phyloP scores from a whole-genome alignment of 345 rosid species.

The Lepidium aucheri region DNA sequence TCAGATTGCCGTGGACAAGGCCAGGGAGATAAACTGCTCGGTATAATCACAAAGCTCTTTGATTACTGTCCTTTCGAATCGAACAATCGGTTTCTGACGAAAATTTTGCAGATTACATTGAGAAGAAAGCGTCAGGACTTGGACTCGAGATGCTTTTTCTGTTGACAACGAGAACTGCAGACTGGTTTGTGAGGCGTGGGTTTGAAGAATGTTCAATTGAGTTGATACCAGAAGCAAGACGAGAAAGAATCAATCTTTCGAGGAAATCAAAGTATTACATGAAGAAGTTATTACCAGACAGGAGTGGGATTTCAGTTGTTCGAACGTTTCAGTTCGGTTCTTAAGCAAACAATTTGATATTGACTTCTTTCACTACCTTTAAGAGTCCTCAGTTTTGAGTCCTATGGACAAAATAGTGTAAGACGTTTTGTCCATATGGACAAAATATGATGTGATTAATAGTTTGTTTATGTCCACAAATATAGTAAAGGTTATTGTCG shows the following conservation, averaged over 20 bases:
- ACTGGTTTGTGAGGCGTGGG: slow-evolving; percentile 85
- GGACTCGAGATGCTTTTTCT: slow-evolving; percentile 74
- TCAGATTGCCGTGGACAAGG: slow-evolving; percentile 95
- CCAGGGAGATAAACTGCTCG: slow-evolving; percentile 91
- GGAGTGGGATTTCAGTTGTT: slow-evolving; percentile 54
- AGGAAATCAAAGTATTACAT: slow-evolving; percentile 76
- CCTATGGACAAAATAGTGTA: too few species aligned
- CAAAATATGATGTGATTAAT: too few species aligned
- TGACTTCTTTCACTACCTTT: too few species aligned
- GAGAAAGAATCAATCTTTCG: slow-evolving; percentile 65
- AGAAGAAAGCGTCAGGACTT: slow-evolving; percentile 72
- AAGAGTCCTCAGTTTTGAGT: too few species aligned
- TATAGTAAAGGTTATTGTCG: too few species aligned
- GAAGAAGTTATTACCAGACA: slow-evolving; percentile 72
- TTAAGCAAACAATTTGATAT: neutral
- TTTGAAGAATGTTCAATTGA: slow-evolving; percentile 69
- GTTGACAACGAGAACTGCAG: slow-evolving; percentile 84
- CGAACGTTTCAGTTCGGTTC: slow-evolving; percentile 13
- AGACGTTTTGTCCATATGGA: too few species aligned
- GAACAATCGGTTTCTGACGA: neutral
- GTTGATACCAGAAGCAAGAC: slow-evolving; percentile 58
- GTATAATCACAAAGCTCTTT: slow-evolving; percentile 29
- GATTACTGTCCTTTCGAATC: neutral
- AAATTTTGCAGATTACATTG: slow-evolving; percentile 60
- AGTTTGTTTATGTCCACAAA: too few species aligned